Conservation (phyloP, 2,329 filamentous ascomycete species). For the Alternaria brassicae region DNA sequence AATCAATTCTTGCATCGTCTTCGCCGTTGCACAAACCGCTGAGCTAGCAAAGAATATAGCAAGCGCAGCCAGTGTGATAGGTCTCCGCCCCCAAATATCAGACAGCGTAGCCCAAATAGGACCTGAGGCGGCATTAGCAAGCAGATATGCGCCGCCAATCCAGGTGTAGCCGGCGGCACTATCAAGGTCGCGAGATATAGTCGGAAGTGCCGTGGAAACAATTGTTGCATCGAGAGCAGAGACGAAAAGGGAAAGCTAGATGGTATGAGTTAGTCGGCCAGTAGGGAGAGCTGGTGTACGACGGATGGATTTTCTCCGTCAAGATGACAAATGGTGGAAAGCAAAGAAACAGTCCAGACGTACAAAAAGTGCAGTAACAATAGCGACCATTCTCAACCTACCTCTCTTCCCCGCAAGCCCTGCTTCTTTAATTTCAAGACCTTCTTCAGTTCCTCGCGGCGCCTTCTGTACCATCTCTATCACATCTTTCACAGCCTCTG, state of each 20-base stretch:
- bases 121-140: constrained; percentile 70
- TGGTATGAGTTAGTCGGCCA: neutral
- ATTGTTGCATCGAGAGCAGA: constrained; percentile 62
- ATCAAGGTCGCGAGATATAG: constrained; percentile 68
- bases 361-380: constrained; percentile 46
- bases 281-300: neutral
- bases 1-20: constrained; percentile 66
- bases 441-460: neutral
- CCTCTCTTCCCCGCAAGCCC: constrained; percentile 27
- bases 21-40: constrained; percentile 63
- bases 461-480: neutral
- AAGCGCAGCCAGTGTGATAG: constrained; percentile 60
- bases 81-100: constrained; percentile 66
- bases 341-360: constrained; percentile 9
- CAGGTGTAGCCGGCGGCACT: constrained; percentile 76
- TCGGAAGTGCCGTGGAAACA: constrained; percentile 70
- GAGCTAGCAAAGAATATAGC: constrained; percentile 68
- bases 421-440: constrained; percentile 7
- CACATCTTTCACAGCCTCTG: neutral
- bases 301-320: neutral
- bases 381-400: constrained; percentile 36
- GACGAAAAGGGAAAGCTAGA: constrained; percentile 51
- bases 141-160: constrained; percentile 77
- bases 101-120: constrained; percentile 73
- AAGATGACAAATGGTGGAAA: neutral